Evolutionary conservation across 2,329 filamentous ascomycete species (phyloP).

Genomic region (Paraphaeosphaeria minitans): DNA sequence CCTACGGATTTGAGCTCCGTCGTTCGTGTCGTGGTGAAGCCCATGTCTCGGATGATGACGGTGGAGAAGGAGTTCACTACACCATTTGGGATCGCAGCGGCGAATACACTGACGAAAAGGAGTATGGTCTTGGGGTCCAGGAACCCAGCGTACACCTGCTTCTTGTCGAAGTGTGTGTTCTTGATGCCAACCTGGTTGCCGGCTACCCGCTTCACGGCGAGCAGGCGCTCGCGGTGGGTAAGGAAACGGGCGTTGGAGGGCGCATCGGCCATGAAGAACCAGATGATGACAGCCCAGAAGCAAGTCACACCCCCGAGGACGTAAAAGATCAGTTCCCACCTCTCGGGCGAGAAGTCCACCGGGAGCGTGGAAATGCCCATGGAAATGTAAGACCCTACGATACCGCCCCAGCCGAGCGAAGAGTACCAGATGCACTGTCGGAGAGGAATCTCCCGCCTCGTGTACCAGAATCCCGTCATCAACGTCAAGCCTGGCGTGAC

Average conservation of each 20-base stretch:
- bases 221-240: constrained; percentile 32
- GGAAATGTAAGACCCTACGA: constrained; percentile 42
- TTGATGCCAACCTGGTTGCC: constrained; percentile 46
- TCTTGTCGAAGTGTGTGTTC: constrained; percentile 39
- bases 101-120: constrained; percentile 26
- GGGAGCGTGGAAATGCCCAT: constrained; percentile 34
- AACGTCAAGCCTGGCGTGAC: constrained; percentile 42
- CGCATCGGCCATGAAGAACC: constrained; percentile 40
- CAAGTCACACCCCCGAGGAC: constrained; percentile 43
- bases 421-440: constrained; percentile 47
- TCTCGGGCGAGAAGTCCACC: constrained; percentile 24
- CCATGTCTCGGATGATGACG: constrained; percentile 44
- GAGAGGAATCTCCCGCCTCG: constrained; percentile 42
- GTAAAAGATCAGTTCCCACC: constrained; percentile 45
- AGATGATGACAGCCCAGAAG: constrained; percentile 41
- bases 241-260: constrained; percentile 41
- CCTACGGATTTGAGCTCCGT: constrained; percentile 46
- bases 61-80: constrained; percentile 47
- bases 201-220: constrained; percentile 40
- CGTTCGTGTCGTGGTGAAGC: constrained; percentile 42
- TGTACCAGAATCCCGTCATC: constrained; percentile 49
- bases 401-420: constrained; percentile 37
- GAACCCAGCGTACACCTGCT: constrained; percentile 34
- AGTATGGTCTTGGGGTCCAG: constrained; percentile 40
- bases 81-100: constrained; percentile 39